Evolutionary conservation across 352 stramenopile species (phyloP).

Genomic region (Salisapilia sapeloensis): DNA sequence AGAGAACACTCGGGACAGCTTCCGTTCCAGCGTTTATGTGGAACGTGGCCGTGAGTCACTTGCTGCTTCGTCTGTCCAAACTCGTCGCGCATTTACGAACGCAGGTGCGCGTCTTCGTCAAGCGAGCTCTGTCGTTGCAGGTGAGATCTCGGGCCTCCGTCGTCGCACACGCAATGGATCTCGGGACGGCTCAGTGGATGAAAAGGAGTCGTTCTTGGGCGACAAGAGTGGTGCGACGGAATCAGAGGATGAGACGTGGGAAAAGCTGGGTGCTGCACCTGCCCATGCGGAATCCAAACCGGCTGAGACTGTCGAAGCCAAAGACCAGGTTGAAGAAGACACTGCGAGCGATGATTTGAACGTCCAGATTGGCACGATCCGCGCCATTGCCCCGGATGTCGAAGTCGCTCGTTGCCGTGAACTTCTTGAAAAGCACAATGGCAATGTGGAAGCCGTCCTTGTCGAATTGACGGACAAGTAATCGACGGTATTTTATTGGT

Average conservation of each 20-base stretch:
- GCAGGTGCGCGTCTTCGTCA: constrained; percentile 24
- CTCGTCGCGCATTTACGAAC: constrained; percentile 17
- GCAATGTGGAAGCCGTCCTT: constrained; percentile 31
- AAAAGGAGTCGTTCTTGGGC: constrained; percentile 7
- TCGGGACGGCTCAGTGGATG: not conserved
- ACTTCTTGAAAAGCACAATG: constrained; percentile 29
- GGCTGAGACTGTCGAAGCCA: constrained; percentile 5
- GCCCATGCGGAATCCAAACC: not conserved
- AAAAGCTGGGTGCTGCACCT: not conserved
- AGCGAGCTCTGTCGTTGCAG: constrained; percentile 17
- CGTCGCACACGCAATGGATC: constrained; percentile 16
- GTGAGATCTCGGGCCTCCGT: constrained; percentile 15
- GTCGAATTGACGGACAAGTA: constrained; percentile 46
- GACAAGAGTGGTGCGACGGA: constrained; percentile 1
- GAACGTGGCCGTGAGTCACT: constrained; percentile 37
- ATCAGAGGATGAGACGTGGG: too few relatives aligned
- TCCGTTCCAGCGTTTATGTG: constrained; percentile 14
- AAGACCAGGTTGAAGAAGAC: constrained; percentile 13
- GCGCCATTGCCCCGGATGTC: constrained; percentile 29
- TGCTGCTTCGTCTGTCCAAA: constrained; percentile 21
- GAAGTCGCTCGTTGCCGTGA: constrained; percentile 22
- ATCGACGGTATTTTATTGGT: too few relatives aligned
- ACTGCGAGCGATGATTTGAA: constrained; percentile 11
- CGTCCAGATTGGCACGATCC: constrained; percentile 22
- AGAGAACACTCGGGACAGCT: constrained; percentile 7